phyloP scores from a whole-genome alignment of 805 yeast species.

The Myxozyma lipomycoides region DNA sequence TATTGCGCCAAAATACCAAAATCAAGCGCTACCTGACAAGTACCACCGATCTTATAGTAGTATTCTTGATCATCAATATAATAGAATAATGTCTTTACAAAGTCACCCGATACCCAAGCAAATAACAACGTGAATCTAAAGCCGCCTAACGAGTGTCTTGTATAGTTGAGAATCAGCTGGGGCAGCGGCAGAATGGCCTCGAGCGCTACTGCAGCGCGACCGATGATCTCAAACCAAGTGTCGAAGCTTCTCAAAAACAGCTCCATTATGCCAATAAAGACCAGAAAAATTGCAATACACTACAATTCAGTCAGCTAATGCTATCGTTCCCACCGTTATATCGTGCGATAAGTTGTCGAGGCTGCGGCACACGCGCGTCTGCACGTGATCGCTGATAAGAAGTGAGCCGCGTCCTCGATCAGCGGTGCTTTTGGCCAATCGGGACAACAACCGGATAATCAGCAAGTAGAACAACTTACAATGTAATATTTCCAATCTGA shows the following conservation, averaged over 20 bases:
- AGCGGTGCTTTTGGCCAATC: no score
- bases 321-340: not conserved
- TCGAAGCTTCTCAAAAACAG: constrained; percentile 38
- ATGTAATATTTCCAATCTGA: constrained; percentile 47
- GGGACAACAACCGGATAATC: no score
- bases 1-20: constrained; percentile 69
- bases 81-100: constrained; percentile 68
- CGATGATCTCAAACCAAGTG: constrained; percentile 51
- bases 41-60: constrained; percentile 49
- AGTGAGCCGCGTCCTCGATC: no score
- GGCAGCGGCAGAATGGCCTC: constrained; percentile 40
- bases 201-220: constrained; percentile 61
- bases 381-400: no score
- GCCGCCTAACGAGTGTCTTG: constrained; percentile 71
- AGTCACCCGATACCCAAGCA: constrained; percentile 88
- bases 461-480: constrained; percentile 6
- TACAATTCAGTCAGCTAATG: constrained; percentile 48
- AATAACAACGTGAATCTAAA: constrained; percentile 70
- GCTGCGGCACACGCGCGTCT: no score
- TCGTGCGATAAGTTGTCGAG: no score
- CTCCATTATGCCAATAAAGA: constrained; percentile 43
- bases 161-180: constrained; percentile 71
- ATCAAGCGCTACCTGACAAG: constrained; percentile 75
- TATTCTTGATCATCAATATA: constrained; percentile 61
- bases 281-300: constrained; percentile 50